phyloP scores from a whole-genome alignment of 2,329 filamentous ascomycete species.

The Lasiodiplodia hormozganensis region DNA sequence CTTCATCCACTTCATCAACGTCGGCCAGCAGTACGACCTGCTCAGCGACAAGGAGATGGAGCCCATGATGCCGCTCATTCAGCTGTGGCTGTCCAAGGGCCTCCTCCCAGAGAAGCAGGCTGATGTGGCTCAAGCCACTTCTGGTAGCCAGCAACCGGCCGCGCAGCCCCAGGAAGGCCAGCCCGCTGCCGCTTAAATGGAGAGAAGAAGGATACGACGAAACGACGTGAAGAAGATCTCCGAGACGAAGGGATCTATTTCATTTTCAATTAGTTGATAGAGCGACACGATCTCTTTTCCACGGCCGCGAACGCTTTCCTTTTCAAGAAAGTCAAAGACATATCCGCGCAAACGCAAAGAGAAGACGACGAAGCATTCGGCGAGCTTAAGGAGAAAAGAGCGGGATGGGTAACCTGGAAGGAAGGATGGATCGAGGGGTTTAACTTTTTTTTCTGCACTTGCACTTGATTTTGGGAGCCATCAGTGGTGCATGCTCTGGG shows the following conservation, averaged over 20 bases:
- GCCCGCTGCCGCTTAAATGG: conserved; percentile 5
- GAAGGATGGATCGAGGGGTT: conserved; percentile 4
- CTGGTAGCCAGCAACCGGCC: background rate
- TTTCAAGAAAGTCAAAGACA: conserved; percentile 1
- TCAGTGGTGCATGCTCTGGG: conserved; percentile 9
- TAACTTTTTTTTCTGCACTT: background rate
- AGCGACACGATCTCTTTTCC: conserved; percentile 12
- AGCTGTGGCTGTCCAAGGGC: conserved; percentile 88
- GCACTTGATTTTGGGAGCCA: background rate
- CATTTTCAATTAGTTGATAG: conserved; percentile 6
- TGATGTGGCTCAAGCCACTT: background rate
- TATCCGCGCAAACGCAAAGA: background rate
- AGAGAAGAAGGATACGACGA: background rate
- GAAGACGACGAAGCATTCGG: conserved; percentile 1
- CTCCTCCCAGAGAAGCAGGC: conserved; percentile 68
- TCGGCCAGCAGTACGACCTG: conserved; percentile 78
- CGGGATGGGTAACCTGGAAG: conserved; percentile 5
- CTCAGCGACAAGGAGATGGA: conserved; percentile 89
- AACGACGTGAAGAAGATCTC: background rate
- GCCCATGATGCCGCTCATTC: conserved; percentile 93
- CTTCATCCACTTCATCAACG: conserved; percentile 61
- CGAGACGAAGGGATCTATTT: background rate
- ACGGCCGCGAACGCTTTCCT: conserved; percentile 15
- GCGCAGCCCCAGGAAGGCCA: conserved; percentile 19
- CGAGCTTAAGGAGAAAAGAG: background rate